phyloP scores from a whole-genome alignment of 331 rosid species.

The Quercus lobata region DNA sequence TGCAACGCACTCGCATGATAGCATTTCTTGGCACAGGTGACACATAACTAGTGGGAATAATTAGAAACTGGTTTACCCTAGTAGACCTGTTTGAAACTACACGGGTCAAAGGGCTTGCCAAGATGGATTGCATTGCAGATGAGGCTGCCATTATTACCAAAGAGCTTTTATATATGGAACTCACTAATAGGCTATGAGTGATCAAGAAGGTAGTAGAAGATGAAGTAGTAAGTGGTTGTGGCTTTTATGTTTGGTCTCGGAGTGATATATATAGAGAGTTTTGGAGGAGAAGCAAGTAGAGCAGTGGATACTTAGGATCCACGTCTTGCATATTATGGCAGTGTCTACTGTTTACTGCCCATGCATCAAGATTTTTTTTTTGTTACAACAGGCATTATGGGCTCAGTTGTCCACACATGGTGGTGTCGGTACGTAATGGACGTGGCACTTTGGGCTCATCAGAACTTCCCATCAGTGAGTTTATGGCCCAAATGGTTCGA shows the following conservation, averaged over 20 bases:
- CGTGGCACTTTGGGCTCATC: constrained; percentile 16
- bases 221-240: too few species aligned
- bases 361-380: too few species aligned
- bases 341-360: too few species aligned
- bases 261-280: too few species aligned
- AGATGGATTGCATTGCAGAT: constrained; percentile 28
- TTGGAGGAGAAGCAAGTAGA: too few species aligned
- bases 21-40: constrained; percentile 17
- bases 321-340: too few species aligned
- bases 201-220: too few species aligned
- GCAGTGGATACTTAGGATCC: too few species aligned
- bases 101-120: constrained; percentile 17
- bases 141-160: constrained; percentile 37
- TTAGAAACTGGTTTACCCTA: constrained; percentile 23
- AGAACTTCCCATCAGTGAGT: neutral
- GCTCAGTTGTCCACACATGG: constrained; percentile 3
- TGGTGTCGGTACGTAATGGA: neutral
- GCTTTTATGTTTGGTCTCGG: too few species aligned
- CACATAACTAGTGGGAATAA: constrained; percentile 7
- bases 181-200: too few species aligned
- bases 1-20: constrained; percentile 34
- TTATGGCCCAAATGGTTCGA: neutral
- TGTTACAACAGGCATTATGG: neutral
- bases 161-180: too few species aligned
- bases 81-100: neutral